These are phyloP conservation scores for Monilinia fructigena DNA, from an alignment of 2,329 filamentous ascomycete species.

Conservation along the genomic window DNA sequence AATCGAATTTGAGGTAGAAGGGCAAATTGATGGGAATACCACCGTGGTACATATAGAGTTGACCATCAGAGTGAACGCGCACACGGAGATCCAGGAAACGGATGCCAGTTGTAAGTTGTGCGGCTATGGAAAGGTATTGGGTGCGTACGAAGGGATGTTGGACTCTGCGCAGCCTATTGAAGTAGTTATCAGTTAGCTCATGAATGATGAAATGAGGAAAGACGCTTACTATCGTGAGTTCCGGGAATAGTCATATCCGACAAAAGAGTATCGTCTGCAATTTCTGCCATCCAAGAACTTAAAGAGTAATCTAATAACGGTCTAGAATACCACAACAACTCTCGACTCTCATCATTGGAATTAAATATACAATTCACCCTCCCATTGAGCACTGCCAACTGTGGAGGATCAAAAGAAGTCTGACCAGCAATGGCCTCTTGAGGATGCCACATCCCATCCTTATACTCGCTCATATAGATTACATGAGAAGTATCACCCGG, in stretches of 20 bases:
- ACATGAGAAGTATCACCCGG: conserved; percentile 29
- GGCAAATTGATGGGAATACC: conserved; percentile 69
- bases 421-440: conserved; percentile 32
- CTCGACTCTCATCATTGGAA: conserved; percentile 35
- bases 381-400: conserved; percentile 37
- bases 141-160: conserved; percentile 67
- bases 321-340: conserved; percentile 43
- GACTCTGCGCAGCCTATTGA: conserved; percentile 45
- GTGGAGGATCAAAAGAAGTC: conserved; percentile 31
- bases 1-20: conserved; percentile 58
- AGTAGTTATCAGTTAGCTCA: not conserved
- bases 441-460: conserved; percentile 30
- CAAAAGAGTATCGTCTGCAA: conserved; percentile 57
- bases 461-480: conserved; percentile 33
- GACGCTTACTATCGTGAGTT: conserved; percentile 60
- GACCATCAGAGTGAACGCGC: conserved; percentile 52
- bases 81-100: conserved; percentile 71
- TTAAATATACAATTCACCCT: conserved; percentile 42
- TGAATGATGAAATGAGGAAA: no score
- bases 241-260: conserved; percentile 68
- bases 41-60: conserved; percentile 66
- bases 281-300: conserved; percentile 60
- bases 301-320: conserved; percentile 42
- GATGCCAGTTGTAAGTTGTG: conserved; percentile 68
- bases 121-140: conserved; percentile 60